phyloP scores from a whole-genome alignment of 1,284 basidiomycete species.

The Pyrrhoderma lamaoense region DNA sequence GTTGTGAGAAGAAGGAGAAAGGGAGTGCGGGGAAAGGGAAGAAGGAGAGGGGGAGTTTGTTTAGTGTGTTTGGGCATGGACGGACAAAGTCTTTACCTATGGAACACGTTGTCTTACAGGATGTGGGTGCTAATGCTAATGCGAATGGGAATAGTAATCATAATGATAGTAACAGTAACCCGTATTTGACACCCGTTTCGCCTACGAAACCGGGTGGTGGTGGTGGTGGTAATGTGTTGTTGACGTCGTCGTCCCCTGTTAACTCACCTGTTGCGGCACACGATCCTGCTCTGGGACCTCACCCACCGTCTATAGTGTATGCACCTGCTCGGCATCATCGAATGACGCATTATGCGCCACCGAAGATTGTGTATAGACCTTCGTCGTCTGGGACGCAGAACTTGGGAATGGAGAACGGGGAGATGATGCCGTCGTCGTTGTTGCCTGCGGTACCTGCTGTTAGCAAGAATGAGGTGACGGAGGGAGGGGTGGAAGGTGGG shows the following conservation, averaged over 20 bases:
- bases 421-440: not conserved
- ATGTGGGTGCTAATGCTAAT: not conserved
- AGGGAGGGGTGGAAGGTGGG: not conserved
- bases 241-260: too few species aligned
- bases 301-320: conserved; percentile 45
- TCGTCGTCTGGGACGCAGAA: conserved; percentile 31
- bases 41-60: conserved; percentile 4
- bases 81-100: not conserved
- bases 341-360: conserved; percentile 40
- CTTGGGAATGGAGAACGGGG: too few species aligned
- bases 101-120: not conserved
- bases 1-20: not conserved
- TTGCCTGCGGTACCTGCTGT: too few species aligned
- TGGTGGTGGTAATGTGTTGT: not conserved
- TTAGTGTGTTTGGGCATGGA: conserved; percentile 4
- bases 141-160: not conserved
- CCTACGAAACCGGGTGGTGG: not conserved
- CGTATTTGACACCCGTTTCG: conserved; percentile 6
- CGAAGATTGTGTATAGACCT: conserved; percentile 38
- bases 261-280: not conserved
- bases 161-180: not conserved
- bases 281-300: conserved; percentile 2
- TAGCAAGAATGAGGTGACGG: not conserved
- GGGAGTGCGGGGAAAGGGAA: not conserved
- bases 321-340: conserved; percentile 38